Evolutionary conservation across 2,329 filamentous ascomycete species (phyloP), one percentile per base, ranked within the genome.

Genomic region (Colletotrichum cordylinicola): DNA sequence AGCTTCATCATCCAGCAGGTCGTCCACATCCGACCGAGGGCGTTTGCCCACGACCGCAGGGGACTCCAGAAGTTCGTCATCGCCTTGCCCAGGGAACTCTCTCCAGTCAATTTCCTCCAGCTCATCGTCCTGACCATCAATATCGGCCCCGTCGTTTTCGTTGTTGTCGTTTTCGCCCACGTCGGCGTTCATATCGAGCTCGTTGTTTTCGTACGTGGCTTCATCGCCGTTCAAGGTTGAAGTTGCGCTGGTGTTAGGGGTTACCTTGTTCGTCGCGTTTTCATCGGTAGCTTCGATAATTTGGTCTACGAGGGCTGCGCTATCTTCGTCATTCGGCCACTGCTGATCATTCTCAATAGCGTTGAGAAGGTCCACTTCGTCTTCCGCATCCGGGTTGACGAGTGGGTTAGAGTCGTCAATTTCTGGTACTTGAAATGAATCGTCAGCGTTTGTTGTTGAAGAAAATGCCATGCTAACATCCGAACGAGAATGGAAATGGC

Each of bases 161-260:
- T 62, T 24, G 18, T 13, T 24, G 9, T 70, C 69, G 18, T 62
- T 27, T 24, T 58, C 73, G 33, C 62, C 72, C 55, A 78, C 52
- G 72, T 75, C 75, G 73, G 78, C 77, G 31, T 78, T 71, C 66
- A 68, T 29, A 83, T 82, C 84, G 86, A 79, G 86, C 21, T 83
- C 80, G 52, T 79, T 78, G 33, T 78, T 74, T 52, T 79, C 70
- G 52, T 78, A 78, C 29, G 76, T 78, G 29, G 77, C 80, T 37
- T 83, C 83, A 43, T 83, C 82, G 60, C 81, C 84, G 65, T 80
- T 78, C 39, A 84, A 77, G 7, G 83, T 84, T 33, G 82, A 80
- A 18, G 83, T 84, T 24, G 82, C 82, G 71, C 81, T 83, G 31
- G 81, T 80, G 27, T 72, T 76, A 60, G 76, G 71, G 35, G 70